Evolutionary conservation across 352 stramenopile genomes (phyloP).

Genomic region (Pythium aristosporum): DNA sequence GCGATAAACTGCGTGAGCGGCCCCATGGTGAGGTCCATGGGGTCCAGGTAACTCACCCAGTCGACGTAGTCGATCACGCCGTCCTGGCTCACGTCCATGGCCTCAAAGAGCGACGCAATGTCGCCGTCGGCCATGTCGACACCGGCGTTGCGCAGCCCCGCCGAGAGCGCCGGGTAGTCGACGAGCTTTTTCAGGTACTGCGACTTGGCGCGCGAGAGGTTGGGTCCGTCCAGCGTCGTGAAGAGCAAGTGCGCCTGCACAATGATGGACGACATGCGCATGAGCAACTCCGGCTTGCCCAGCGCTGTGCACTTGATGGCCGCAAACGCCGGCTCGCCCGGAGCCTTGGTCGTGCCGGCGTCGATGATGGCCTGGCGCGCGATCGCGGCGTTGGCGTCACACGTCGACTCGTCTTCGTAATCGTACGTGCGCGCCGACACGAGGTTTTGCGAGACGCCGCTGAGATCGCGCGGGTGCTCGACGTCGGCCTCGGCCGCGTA

Average conservation of each 20-base stretch:
- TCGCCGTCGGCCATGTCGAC: conserved; percentile 64
- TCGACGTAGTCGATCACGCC: conserved; percentile 93
- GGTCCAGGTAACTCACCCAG: conserved; percentile 92
- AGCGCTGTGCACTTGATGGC: conserved; percentile 98
- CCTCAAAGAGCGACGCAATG: conserved; percentile 59
- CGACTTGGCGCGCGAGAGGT: conserved; percentile 80
- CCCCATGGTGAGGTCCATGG: conserved; percentile 89
- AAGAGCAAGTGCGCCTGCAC: conserved; percentile 92
- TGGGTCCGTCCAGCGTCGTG: conserved; percentile 86
- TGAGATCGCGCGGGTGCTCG: conserved; percentile 72
- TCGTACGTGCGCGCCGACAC: conserved; percentile 93
- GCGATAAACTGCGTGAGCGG: conserved; percentile 87
- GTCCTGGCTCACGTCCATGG: conserved; percentile 65
- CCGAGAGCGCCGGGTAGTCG: conserved; percentile 75
- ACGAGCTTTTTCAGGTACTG: conserved; percentile 80
- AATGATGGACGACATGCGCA: conserved; percentile 93
- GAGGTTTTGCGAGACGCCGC: conserved; percentile 79
- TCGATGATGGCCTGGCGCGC: conserved; percentile 81
- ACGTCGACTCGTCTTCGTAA: conserved; percentile 93
- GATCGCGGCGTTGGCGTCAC: conserved; percentile 91
- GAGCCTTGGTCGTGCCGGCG: conserved; percentile 39
- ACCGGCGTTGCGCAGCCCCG: conserved; percentile 66
- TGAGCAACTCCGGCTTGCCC: conserved; percentile 94
- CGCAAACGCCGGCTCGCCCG: conserved; percentile 87
- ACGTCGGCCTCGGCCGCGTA: conserved; percentile 95